phyloP scores from a whole-genome alignment of 2,329 filamentous ascomycete species.

The Colletotrichum spinosum region DNA sequence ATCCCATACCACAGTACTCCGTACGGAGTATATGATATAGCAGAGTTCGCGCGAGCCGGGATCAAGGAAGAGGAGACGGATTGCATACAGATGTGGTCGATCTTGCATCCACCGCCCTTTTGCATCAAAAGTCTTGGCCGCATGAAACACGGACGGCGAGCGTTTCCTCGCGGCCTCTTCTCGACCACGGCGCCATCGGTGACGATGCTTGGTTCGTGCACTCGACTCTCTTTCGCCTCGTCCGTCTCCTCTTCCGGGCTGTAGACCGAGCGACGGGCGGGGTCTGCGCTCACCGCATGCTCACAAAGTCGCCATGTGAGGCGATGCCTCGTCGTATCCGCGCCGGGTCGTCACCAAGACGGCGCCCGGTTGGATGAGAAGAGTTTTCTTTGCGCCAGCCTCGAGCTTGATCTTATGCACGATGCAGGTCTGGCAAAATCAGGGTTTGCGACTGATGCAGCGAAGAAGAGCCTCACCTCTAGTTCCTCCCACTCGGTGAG shows the following conservation, averaged over 20 bases:
- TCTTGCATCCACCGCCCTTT: conserved; percentile 33
- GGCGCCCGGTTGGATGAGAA: conserved; percentile 11
- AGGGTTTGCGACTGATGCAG: too few relatives aligned
- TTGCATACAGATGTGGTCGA: conserved; percentile 24
- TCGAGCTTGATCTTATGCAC: too few relatives aligned
- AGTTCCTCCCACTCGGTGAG: too few relatives aligned
- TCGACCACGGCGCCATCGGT: conserved; percentile 2
- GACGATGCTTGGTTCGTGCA: too few relatives aligned
- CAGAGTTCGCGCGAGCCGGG: too few relatives aligned
- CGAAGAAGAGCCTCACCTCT: too few relatives aligned
- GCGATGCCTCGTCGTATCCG: conserved; percentile 5
- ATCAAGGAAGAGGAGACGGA: too few relatives aligned
- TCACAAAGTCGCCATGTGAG: conserved; percentile 5
- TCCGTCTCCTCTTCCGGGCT: conserved; percentile 8
- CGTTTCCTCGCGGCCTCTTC: conserved; percentile 11
- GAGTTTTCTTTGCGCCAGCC: conserved; percentile 5
- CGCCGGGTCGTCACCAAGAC: not conserved
- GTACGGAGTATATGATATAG: too few relatives aligned
- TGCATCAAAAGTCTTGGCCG: conserved; percentile 21
- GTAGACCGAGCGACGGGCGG: not conserved
- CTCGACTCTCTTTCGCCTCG: not conserved
- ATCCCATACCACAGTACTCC: too few relatives aligned
- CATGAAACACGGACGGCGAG: conserved; percentile 36
- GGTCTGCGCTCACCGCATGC: conserved; percentile 9
- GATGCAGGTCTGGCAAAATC: too few relatives aligned